Evolutionary conservation across 176 grass and related monocot genomes (phyloP).

Genomic region (Coix lacrymajobi): DNA sequence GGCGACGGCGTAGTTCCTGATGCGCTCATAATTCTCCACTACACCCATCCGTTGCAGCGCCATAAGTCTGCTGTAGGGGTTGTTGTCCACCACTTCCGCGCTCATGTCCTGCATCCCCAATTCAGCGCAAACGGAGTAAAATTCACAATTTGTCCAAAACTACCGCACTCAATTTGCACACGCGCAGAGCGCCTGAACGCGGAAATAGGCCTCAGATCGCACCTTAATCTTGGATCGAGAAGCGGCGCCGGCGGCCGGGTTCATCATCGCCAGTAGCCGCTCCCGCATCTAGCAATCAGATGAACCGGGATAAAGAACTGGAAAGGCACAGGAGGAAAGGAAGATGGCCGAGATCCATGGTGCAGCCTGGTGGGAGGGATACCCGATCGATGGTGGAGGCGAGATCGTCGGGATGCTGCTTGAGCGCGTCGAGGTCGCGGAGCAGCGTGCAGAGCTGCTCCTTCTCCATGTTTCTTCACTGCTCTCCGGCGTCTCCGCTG

Average conservation of each 20-base stretch:
- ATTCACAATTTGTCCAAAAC: background rate
- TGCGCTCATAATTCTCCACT: constrained; percentile 82
- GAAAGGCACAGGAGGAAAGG: background rate
- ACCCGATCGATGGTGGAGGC: constrained; percentile 54
- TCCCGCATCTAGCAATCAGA: constrained; percentile 51
- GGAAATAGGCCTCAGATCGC: background rate
- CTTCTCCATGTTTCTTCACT: constrained; percentile 39
- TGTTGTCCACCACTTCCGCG: constrained; percentile 85
- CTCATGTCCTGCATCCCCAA: constrained; percentile 75
- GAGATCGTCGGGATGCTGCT: constrained; percentile 37
- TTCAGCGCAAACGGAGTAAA: background rate
- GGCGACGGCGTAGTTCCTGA: constrained; percentile 74
- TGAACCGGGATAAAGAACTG: background rate
- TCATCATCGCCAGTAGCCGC: constrained; percentile 37
- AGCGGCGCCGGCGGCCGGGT: background rate
- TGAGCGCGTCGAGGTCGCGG: constrained; percentile 61
- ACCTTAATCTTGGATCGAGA: constrained; percentile 76
- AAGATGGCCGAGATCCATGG: background rate
- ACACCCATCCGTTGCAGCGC: constrained; percentile 96
- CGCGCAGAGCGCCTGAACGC: background rate
- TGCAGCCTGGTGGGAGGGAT: background rate
- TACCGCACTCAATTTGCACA: background rate
- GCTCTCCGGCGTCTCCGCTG: background rate
- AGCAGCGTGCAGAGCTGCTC: constrained; percentile 63
- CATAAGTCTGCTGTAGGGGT: constrained; percentile 92